Conservation (phyloP, 2,329 filamentous ascomycete genomes). For the Delphinella strobiligena region DNA sequence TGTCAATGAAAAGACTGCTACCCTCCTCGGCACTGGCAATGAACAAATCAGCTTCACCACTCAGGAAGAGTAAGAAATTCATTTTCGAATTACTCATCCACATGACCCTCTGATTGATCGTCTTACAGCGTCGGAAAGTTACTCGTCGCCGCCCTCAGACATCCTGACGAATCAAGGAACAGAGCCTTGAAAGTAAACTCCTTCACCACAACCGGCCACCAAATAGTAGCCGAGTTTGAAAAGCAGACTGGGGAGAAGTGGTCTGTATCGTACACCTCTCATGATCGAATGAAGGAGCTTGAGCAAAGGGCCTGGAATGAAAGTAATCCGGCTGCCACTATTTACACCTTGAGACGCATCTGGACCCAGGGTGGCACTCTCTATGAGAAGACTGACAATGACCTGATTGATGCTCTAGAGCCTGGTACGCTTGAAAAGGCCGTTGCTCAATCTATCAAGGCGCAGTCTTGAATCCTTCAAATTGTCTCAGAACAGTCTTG, state of each 20-base stretch:
- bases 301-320: constrained; percentile 50
- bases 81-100: background rate
- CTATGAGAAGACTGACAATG: constrained; percentile 58
- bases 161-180: constrained; percentile 42
- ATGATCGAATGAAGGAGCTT: constrained; percentile 40
- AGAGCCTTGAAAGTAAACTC: constrained; percentile 57
- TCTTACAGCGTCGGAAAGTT: constrained; percentile 49
- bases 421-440: background rate
- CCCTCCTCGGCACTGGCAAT: constrained; percentile 50
- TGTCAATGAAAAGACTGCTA: constrained; percentile 42
- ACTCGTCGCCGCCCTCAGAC: constrained; percentile 48
- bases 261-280: constrained; percentile 40
- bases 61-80: constrained; percentile 51
- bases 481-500: too few species aligned
- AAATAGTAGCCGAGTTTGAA: constrained; percentile 56
- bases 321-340: constrained; percentile 39
- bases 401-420: constrained; percentile 37
- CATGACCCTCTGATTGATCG: constrained; percentile 1
- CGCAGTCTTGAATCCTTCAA: too few species aligned
- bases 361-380: constrained; percentile 63
- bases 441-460: background rate
- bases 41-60: constrained; percentile 55
- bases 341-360: constrained; percentile 53
- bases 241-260: constrained; percentile 49
- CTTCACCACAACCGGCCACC: constrained; percentile 52